Conservation (phyloP, 2,329 filamentous ascomycete species). For the Fusarium sp. region DNA sequence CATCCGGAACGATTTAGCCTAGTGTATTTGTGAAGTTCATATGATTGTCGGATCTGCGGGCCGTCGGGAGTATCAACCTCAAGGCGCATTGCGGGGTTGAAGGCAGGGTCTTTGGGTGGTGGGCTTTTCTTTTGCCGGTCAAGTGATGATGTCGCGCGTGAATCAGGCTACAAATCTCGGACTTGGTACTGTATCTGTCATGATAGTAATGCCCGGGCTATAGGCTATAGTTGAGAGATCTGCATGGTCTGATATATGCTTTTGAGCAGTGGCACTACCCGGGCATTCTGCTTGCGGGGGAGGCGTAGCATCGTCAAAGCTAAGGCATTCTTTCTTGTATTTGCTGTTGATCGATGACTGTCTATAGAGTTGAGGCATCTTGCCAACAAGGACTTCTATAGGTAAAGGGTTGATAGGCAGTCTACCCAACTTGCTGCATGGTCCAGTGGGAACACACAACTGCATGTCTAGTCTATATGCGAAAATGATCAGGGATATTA, state of each 20-base stretch:
- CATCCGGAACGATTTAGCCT: constrained; percentile 2
- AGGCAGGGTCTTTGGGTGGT: neutral
- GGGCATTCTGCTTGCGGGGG: neutral
- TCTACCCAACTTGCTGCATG: neutral
- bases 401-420: neutral
- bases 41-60: neutral
- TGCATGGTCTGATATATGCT: neutral
- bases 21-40: neutral
- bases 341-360: no score
- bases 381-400: neutral
- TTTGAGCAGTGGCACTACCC: neutral
- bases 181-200: neutral
- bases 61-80: neutral
- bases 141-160: neutral
- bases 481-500: neutral
- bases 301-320: neutral
- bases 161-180: neutral
- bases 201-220: neutral
- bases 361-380: neutral
- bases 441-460: no score
- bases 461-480: neutral
- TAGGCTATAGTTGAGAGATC: neutral
- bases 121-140: neutral
- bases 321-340: neutral
- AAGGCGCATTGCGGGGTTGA: neutral